Evolutionary conservation across 441 rosid genomes (phyloP).

Genomic region (Adansonia rubrostipa): DNA sequence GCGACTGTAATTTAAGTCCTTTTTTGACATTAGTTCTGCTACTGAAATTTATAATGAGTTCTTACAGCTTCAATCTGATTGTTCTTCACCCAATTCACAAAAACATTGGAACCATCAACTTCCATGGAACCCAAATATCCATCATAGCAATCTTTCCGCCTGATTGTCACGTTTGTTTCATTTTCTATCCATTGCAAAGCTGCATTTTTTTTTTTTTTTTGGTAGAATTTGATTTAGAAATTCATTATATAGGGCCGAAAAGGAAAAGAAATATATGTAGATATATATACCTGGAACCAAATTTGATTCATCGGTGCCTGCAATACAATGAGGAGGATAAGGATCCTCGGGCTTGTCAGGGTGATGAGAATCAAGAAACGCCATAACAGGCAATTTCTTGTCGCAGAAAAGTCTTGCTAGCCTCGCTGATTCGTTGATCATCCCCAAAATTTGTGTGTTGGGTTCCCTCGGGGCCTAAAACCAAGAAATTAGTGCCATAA

Average conservation of each 20-base stretch:
- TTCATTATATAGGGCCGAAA: background rate
- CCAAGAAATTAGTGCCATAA: background rate
- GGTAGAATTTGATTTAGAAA: background rate
- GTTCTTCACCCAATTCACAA: conserved; percentile 74
- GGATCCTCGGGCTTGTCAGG: conserved; percentile 85
- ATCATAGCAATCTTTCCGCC: conserved; percentile 75
- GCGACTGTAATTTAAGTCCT: background rate
- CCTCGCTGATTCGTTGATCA: conserved; percentile 69
- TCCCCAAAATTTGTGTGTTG: conserved; percentile 62
- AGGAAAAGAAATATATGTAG: background rate
- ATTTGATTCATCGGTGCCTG: conserved; percentile 74
- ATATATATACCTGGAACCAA: conserved; percentile 67
- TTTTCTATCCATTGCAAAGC: conserved; percentile 77
- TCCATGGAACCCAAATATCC: conserved; percentile 86
- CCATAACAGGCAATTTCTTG: conserved; percentile 81
- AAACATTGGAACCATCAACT: conserved; percentile 77
- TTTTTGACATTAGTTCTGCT: background rate
- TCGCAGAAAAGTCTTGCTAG: conserved; percentile 65
- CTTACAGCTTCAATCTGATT: conserved; percentile 75
- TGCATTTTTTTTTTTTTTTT: conserved; percentile 28
- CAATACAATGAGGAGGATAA: conserved; percentile 85
- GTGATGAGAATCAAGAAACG: conserved; percentile 81
- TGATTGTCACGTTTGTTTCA: conserved; percentile 64
- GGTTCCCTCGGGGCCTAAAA: conserved; percentile 77
- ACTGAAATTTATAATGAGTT: background rate